phyloP scores from a whole-genome alignment of 768 basidiomycete species.

The Pisolithus marmoratus region DNA sequence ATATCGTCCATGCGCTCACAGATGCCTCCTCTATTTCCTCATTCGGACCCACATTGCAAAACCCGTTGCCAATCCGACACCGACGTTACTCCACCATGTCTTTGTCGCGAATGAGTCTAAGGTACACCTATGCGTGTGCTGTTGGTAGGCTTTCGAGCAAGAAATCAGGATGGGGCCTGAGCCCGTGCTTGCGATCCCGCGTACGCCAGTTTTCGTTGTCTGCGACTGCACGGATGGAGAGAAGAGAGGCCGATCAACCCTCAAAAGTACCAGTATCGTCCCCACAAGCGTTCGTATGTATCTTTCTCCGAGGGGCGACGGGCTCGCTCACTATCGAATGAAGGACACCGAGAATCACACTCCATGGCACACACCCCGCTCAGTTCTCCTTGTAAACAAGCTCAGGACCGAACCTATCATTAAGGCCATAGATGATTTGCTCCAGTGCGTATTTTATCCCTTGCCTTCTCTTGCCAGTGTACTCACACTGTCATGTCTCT shows the following conservation, averaged over 20 bases:
- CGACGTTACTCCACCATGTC: neutral
- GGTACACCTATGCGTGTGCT: neutral
- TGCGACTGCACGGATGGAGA: neutral
- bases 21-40: neutral
- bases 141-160: neutral
- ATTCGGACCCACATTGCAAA: neutral
- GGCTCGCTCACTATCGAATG: neutral
- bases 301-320: neutral
- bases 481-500: constrained; percentile 4
- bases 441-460: constrained; percentile 42
- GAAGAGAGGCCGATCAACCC: neutral
- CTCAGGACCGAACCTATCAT: constrained; percentile 72
- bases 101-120: neutral
- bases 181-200: neutral
- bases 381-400: constrained; percentile 77
- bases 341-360: neutral
- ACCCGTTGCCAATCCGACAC: neutral
- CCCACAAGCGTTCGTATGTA: neutral
- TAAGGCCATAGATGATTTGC: constrained; percentile 67
- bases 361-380: constrained; percentile 38
- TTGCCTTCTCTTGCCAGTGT: neutral
- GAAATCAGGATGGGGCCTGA: neutral
- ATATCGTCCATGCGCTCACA: neutral
- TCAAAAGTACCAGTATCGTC: neutral
- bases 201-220: neutral